Conservation (phyloP, 345 rosid genomes). For the Citrus inodora region DNA sequence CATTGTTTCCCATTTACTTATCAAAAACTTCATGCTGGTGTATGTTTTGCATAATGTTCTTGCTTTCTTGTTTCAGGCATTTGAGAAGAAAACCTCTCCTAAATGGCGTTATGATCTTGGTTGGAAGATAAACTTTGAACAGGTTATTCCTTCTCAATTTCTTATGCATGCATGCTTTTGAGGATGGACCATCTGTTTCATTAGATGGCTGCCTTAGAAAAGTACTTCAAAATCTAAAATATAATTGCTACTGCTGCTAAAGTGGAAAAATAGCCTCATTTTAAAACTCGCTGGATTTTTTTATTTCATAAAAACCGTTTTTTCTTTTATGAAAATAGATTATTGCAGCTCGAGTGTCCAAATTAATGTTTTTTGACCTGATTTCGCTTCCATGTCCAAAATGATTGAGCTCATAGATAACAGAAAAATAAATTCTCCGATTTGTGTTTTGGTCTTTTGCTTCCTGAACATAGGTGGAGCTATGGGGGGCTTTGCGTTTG, state of each 20-base stretch:
- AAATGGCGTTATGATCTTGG: slow-evolving; percentile 83
- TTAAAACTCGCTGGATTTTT: neutral
- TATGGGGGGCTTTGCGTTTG: too few relatives aligned
- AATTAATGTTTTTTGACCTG: neutral
- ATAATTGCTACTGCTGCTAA: neutral
- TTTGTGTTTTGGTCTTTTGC: neutral
- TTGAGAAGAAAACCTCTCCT: slow-evolving; percentile 60
- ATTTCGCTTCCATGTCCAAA: neutral
- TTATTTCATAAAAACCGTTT: neutral
- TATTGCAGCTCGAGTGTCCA: neutral
- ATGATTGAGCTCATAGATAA: neutral
- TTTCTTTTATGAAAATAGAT: neutral
- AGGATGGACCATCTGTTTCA: neutral
- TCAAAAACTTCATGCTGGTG: neutral
- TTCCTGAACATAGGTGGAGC: neutral
- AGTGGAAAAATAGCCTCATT: neutral
- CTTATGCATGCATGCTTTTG: neutral
- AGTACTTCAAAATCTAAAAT: neutral
- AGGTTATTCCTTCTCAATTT: slow-evolving; percentile 32
- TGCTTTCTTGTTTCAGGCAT: slow-evolving; percentile 47
- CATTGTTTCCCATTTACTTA: slow-evolving; percentile 1
- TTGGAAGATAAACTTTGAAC: slow-evolving; percentile 69
- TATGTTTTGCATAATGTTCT: neutral
- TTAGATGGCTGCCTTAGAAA: neutral
- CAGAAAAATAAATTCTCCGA: neutral